Percentiles rank a stretch among this genome's conserved stretches.
These are phyloP conservation scores for Chenopodium album DNA, from an alignment of 148 eudicot genomes.

Conservation along the genomic window DNA sequence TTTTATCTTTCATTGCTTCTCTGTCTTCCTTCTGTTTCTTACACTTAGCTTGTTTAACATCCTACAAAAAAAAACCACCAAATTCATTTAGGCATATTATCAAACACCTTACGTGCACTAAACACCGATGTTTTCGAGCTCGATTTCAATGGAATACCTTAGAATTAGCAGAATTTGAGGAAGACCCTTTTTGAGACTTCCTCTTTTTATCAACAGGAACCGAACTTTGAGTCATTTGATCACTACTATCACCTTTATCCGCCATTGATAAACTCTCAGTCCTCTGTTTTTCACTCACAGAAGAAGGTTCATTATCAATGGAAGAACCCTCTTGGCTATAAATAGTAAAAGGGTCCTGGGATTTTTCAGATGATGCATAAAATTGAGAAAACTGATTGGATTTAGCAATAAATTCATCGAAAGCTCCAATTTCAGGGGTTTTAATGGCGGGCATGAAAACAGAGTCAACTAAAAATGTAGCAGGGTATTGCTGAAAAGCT, in stretches of 20 bases:
- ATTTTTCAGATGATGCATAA: slow-evolving; percentile 3
- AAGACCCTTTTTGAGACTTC: slow-evolving; percentile 32
- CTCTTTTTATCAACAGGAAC: slow-evolving; percentile 36
- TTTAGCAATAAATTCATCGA: slow-evolving; percentile 17
- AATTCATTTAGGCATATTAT: neutral
- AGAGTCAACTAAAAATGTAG: slow-evolving; percentile 31
- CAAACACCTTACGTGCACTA: neutral
- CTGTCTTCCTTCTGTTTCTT: slow-evolving; percentile 47
- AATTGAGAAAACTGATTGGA: slow-evolving; percentile 16
- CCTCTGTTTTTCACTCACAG: slow-evolving; percentile 30
- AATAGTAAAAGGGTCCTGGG: neutral
- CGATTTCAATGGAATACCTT: slow-evolving; percentile 33
- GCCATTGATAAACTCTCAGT: slow-evolving; percentile 41
- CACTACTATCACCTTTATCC: slow-evolving; percentile 30
- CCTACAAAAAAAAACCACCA: slow-evolving; percentile 16
- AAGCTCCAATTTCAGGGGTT: neutral
- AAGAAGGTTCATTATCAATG: slow-evolving; percentile 14
- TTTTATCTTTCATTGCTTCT: slow-evolving; percentile 27
- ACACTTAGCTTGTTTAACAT: slow-evolving; percentile 33
- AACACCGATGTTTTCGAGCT: too few species aligned
- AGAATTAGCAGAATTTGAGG: slow-evolving; percentile 39
- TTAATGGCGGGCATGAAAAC: slow-evolving; percentile 21
- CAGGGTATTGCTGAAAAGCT: slow-evolving; percentile 38
- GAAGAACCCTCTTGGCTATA: slow-evolving; percentile 16
- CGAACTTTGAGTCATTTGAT: slow-evolving; percentile 25